Evolutionary conservation across 306 rosid species (phyloP), one percentile per base, ranked within the genome.

Genomic region (Cercis canadensis): DNA sequence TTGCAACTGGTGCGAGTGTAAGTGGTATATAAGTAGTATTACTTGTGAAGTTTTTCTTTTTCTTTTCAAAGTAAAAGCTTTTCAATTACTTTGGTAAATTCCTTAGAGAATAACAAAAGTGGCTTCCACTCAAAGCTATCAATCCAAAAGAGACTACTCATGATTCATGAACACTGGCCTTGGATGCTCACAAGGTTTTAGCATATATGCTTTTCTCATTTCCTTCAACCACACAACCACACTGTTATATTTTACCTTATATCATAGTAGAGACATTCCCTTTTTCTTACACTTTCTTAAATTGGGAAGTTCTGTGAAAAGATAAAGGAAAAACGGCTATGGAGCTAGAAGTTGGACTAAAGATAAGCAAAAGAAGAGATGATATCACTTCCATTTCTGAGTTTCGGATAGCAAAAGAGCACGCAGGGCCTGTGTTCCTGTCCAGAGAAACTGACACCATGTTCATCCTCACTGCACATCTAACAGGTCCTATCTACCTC

Each of bases 281-380:
- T 11, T 5, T 60, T 55, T 29, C 5, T 11, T 11, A 41, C 51
- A 62, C 15, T 7, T 0, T 16, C 6, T 34, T 5, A 32, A 12
- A 11, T 4, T 34, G 5, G 4, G 39, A 24, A 24, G 3, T 24
- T 24, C 1, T 6, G 13, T 61, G 70, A 67, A 58, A 69, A 65
- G 60, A 50, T 5, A 19, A 31, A 57, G 37, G 12, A 74, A 46
- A 62, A 64, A 55, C 36, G 51, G 33, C 51, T 29, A 92, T 93
- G 98, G 94, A 83, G 72, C 70, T 87, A 4, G 93, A 87, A 78
- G 66, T 90, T 19, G 96, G 87, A 51, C 86, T 90, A 76, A 88
- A 88, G 72, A 71, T 90, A 84, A 90, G 83, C 13, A 70, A 75
- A 65, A 80, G 79, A 63, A 72, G 47, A 56, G 87, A 81, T 54